Percentiles rank a stretch among this genome's conserved stretches.
phyloP scores from a whole-genome alignment of 2,329 filamentous ascomycete species.

The Aspergillus sp. region DNA sequence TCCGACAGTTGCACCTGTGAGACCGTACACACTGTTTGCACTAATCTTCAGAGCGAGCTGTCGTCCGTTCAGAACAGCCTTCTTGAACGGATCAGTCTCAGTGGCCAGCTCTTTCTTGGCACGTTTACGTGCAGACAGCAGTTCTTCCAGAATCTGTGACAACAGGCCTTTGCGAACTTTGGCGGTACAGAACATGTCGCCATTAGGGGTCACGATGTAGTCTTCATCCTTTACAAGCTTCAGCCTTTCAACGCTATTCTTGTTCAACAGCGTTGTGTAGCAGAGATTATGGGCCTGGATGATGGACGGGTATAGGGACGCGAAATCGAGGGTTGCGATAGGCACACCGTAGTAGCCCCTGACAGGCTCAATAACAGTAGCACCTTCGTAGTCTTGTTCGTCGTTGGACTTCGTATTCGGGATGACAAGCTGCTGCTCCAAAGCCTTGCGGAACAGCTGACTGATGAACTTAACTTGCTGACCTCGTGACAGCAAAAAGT shows the following conservation, averaged over 20 bases:
- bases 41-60: slow-evolving; percentile 95
- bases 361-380: slow-evolving; percentile 94
- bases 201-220: slow-evolving; percentile 94
- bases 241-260: slow-evolving; percentile 73
- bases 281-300: slow-evolving; percentile 98
- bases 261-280: slow-evolving; percentile 89
- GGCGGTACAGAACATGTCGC: slow-evolving; percentile 85
- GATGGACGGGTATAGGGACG: slow-evolving; percentile 96
- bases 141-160: slow-evolving; percentile 92
- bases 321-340: slow-evolving; percentile 96
- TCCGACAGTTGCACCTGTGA: slow-evolving; percentile 93
- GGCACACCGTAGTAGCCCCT: slow-evolving; percentile 94
- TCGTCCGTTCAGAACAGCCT: slow-evolving; percentile 95
- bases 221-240: slow-evolving; percentile 83
- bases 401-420: slow-evolving; percentile 75
- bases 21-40: slow-evolving; percentile 95
- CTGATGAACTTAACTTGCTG: slow-evolving; percentile 98
- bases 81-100: slow-evolving; percentile 95
- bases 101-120: slow-evolving; percentile 86
- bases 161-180: slow-evolving; percentile 90
- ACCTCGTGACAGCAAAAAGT: slow-evolving; percentile 84
- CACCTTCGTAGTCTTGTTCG: slow-evolving; percentile 94
- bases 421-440: slow-evolving; percentile 91
- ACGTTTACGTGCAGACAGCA: slow-evolving; percentile 87
- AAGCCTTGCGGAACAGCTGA: slow-evolving; percentile 90